phyloP scores from a whole-genome alignment of 768 basidiomycete genomes.

The Termitomyces sp. region DNA sequence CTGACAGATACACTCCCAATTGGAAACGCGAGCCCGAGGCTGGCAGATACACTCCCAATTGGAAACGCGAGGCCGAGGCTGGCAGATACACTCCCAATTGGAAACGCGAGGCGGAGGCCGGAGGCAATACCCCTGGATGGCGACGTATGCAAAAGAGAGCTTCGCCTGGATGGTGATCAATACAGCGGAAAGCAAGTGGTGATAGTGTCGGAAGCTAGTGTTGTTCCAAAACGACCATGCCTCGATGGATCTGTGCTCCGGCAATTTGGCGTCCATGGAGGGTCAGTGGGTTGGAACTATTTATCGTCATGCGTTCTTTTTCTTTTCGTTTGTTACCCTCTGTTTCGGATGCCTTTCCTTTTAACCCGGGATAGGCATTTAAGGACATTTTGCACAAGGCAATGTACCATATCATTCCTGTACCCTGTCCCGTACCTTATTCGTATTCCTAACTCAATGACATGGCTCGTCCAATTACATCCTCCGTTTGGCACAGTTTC shows the following conservation, averaged over 20 bases:
- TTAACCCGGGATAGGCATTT: background rate
- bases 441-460: background rate
- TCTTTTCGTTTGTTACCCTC: background rate
- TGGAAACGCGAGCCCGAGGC: constrained; percentile 12
- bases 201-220: background rate
- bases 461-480: background rate
- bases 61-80: constrained; percentile 4
- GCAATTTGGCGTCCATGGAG: background rate
- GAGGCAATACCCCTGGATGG: background rate
- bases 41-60: background rate
- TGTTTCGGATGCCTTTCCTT: constrained; percentile 5
- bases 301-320: background rate
- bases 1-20: background rate
- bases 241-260: constrained; percentile 1
- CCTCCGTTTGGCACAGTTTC: background rate
- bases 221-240: background rate
- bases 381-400: constrained; percentile 2
- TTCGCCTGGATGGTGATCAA: constrained; percentile 1
- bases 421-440: constrained; percentile 1
- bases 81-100: constrained; percentile 3
- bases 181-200: background rate
- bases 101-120: constrained; percentile 11
- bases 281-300: background rate
- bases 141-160: constrained; percentile 5
- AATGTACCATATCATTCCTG: constrained; percentile 6